Conservation (phyloP, 257 asterid species). For the Penstemon newberryi region DNA sequence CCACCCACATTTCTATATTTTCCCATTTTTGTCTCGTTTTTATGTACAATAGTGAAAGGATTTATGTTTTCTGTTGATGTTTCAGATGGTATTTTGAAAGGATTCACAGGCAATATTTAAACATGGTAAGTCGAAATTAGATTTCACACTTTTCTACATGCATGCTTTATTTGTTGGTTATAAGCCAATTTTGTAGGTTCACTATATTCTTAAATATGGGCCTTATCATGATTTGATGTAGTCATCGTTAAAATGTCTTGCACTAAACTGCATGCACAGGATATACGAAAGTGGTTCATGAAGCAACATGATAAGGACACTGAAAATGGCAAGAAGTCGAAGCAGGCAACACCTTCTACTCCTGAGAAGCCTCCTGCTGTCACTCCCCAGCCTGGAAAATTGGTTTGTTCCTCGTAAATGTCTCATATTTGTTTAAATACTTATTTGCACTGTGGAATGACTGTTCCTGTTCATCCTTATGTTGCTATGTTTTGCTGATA, state of each 20-base stretch:
- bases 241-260: neutral
- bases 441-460: neutral
- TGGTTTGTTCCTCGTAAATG: constrained; percentile 32
- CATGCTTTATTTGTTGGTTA: constrained; percentile 1
- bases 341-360: constrained; percentile 40
- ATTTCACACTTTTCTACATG: neutral
- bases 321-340: constrained; percentile 56
- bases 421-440: constrained; percentile 1
- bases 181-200: neutral
- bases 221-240: neutral
- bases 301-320: constrained; percentile 61
- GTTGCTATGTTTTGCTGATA: constrained; percentile 5
- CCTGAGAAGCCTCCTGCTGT: constrained; percentile 56
- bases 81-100: constrained; percentile 32
- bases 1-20: neutral
- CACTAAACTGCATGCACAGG: constrained; percentile 58
- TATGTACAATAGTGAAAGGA: neutral
- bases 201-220: neutral
- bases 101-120: constrained; percentile 19
- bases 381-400: constrained; percentile 43
- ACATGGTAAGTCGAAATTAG: constrained; percentile 38
- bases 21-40: neutral
- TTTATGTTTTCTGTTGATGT: constrained; percentile 11
- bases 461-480: constrained; percentile 20
- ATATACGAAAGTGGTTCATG: constrained; percentile 92